Percentiles rank a stretch among this genome's conserved stretches.
Evolutionary conservation across 2,329 filamentous ascomycete genomes (phyloP).

Genomic region (Cercospora sojina): DNA sequence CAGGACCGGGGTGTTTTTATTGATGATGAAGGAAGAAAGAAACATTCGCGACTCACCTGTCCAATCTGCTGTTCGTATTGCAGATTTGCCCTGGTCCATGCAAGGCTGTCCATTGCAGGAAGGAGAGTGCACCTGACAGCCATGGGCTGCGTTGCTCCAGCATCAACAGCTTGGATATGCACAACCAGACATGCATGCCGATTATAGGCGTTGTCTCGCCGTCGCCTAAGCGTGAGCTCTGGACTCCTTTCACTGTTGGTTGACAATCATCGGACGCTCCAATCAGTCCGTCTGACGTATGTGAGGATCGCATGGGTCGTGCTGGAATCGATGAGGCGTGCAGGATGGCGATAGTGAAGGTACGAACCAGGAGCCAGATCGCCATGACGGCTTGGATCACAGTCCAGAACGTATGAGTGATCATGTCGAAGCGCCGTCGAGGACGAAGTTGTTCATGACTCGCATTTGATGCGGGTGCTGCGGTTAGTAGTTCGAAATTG

Average conservation of each 20-base stretch:
- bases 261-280: background rate
- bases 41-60: slow-evolving; percentile 70
- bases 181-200: slow-evolving; percentile 74
- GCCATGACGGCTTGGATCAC: slow-evolving; percentile 21
- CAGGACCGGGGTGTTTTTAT: slow-evolving; percentile 2
- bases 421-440: slow-evolving; percentile 23
- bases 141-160: slow-evolving; percentile 84
- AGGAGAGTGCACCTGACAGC: slow-evolving; percentile 72
- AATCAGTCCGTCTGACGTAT: slow-evolving; percentile 4
- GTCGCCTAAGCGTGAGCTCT: background rate
- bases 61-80: slow-evolving; percentile 72
- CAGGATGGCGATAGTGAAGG: slow-evolving; percentile 63
- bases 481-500: slow-evolving; percentile 56
- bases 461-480: slow-evolving; percentile 31
- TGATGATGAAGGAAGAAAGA: slow-evolving; percentile 26
- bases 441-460: slow-evolving; percentile 5
- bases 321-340: slow-evolving; percentile 67
- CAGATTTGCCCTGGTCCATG: slow-evolving; percentile 74
- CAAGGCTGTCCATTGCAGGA: slow-evolving; percentile 72
- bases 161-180: slow-evolving; percentile 69
- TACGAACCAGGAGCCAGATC: slow-evolving; percentile 58
- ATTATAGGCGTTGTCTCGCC: slow-evolving; percentile 58
- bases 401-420: slow-evolving; percentile 23
- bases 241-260: background rate
- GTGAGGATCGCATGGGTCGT: slow-evolving; percentile 40